These are phyloP conservation scores for Moringa oleifera DNA, from an alignment of 345 rosid genomes.

Conservation along the genomic window DNA sequence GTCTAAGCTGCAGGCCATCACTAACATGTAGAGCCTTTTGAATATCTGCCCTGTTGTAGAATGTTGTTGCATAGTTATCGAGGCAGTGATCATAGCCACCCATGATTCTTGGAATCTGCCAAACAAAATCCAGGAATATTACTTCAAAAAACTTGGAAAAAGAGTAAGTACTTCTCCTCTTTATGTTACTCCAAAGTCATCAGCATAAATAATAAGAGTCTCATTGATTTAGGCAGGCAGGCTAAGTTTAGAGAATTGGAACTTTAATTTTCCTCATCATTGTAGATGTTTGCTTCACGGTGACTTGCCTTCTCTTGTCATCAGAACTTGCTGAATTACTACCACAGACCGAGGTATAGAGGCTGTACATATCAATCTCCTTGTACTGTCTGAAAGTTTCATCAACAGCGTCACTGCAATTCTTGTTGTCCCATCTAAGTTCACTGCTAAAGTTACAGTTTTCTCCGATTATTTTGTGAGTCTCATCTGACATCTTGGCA, in stretches of 20 bases:
- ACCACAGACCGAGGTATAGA: constrained; percentile 73
- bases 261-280: constrained; percentile 30
- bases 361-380: constrained; percentile 84
- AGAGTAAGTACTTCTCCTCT: no score
- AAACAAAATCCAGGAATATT: not conserved
- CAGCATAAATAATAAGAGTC: no score
- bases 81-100: constrained; percentile 94
- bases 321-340: constrained; percentile 36
- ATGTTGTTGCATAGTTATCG: constrained; percentile 66
- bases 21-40: constrained; percentile 75
- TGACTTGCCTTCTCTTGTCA: constrained; percentile 23
- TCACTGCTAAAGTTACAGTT: constrained; percentile 60
- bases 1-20: constrained; percentile 45
- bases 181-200: no score
- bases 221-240: no score
- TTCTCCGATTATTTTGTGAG: constrained; percentile 39
- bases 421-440: constrained; percentile 52
- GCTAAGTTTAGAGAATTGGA: not conserved
- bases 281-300: constrained; percentile 33
- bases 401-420: constrained; percentile 52
- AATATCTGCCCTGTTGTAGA: constrained; percentile 83
- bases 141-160: no score
- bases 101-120: constrained; percentile 69
- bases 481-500: constrained; percentile 82
- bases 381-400: constrained; percentile 72